Base-by-base conservation (phyloP, 2,329 filamentous ascomycete genomes). In the Orbilia blumenaviensis region DNA sequence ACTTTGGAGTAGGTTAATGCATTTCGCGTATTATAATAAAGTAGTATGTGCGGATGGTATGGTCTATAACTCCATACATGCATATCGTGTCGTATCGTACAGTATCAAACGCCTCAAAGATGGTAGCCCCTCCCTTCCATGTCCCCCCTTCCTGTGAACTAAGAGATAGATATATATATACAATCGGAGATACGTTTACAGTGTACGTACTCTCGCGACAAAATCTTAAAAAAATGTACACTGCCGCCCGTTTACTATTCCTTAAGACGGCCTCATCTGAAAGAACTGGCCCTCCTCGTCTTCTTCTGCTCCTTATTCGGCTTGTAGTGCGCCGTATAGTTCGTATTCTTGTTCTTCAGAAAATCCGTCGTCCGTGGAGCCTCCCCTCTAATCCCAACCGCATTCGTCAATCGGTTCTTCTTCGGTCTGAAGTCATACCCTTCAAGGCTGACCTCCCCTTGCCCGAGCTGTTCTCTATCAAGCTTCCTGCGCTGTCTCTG, bases 311-410 rank as follows among this genome's bases (percentile, higher is more conserved):
- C 62, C 21, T 66, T 74, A 3, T 56, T 46, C 29, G 71, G 71
- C 23, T 58, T 62, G 36, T 58, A 75, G 60, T 68, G 71, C 36
- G 71, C 63, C 12, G 71, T 75, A 42, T 25, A 75, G 36, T 50
- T 48, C 48, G 71, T 75, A 25, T 58, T 38, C n/a, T 56, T 68
- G 27, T 75, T 64, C 29, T 29, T 44, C 56, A 75, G 1, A n/a
- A 75, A 75, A 7, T 23, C 1, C 34, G 63, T 74, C 25, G 62
- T 44, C 16, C 63, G 56, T 1, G 42, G 62, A 10, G 44, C 25
- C 3, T 42, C 54, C 21, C 44, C 63, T 10, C 54, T 46, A 0
- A 60, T 14, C n/a, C 44, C 36, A 23, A 50, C 10, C 6, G 34
- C 14, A 38, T 75, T 60, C 27, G 56, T 18, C 16, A 75, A 5